Base-by-base conservation (phyloP, 169 alveolate genomes). In the Eimeria praecox region DNA sequence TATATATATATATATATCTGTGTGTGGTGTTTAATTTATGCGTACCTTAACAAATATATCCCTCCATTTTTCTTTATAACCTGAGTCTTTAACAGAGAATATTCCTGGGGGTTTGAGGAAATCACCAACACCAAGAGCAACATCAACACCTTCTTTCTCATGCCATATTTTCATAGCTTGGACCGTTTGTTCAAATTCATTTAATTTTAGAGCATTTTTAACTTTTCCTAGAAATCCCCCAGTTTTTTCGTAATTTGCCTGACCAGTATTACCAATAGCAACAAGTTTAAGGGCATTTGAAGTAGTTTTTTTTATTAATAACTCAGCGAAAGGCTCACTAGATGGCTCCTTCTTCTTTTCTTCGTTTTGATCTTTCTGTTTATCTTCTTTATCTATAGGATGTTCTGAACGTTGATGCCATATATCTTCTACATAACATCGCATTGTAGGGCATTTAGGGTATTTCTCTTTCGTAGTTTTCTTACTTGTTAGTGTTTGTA, bases 381-480 rank as follows among this genome's bases (percentile, higher is more conserved):
- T 75, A 10, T 52, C 86, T 18, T 75, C 85, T 49, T 75, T 42
- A 62, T 75, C 71, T 6, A 77, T 22, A 18, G 91, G 71, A 8
- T 92, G 91, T 46, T 52, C 66, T 16, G 95, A 22, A 16, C 77
- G 3, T 38, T 75, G 56, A 6, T 44, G 18, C 95, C 95, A 92
- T 8, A 73, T 54, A 22, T 49, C 8, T 49, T 78, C 85, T 52
- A 77, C 73, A 52, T 38, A 49, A 52, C 95, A 92, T 54, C 18
- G 24, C 66, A 92, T 42, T 6, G 91, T 92, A n/a, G 95, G 54
- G 91, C 95, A 92, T n/a, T 77, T 92, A 22, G 95, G 95, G 40
- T 42, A 75, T 62, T 77, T 62, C 20, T 75, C 91, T n/a, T 59
- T 35, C 38, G 86, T 38, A 12, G 91, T 56, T 49, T 77, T 75